Percentiles rank a stretch among this genome's conserved stretches.
Conservation (phyloP, 1,284 basidiomycete species). For the Exsudoporus floridanus region DNA sequence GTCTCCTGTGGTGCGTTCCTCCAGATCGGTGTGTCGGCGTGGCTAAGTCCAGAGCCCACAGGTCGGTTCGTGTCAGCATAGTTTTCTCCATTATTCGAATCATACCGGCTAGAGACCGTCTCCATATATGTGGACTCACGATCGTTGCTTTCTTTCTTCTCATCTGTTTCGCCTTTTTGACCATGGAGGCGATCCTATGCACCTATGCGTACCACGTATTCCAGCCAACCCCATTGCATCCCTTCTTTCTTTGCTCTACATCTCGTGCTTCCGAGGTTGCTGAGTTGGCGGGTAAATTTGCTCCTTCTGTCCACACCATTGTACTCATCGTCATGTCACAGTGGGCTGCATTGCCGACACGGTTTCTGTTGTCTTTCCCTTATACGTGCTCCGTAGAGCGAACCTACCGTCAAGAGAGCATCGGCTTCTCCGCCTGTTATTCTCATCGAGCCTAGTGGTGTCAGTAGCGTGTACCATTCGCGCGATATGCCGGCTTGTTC, state of each 20-base stretch:
- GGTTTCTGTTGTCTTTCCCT: slow-evolving; percentile 7
- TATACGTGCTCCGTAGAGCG: slow-evolving; percentile 18
- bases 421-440: slow-evolving; percentile 18
- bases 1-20: slow-evolving; percentile 13
- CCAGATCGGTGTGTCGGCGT: neutral
- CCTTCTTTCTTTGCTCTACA: neutral
- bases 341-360: neutral
- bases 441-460: slow-evolving; percentile 14
- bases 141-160: slow-evolving; percentile 11
- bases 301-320: neutral
- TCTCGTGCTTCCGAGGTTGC: neutral
- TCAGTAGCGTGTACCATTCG: slow-evolving; percentile 9
- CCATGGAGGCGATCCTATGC: neutral
- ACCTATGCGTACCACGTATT: neutral
- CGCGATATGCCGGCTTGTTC: slow-evolving; percentile 1
- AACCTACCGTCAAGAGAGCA: slow-evolving; percentile 10
- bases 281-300: slow-evolving; percentile 1
- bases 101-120: slow-evolving; percentile 8
- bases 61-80: slow-evolving; percentile 18
- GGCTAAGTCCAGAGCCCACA: neutral
- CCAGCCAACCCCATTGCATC: neutral
- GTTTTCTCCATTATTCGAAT: slow-evolving; percentile 15
- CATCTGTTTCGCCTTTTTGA: neutral
- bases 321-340: neutral
- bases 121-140: slow-evolving; percentile 8